These are phyloP conservation scores for Linum trigynum DNA, from an alignment of 345 rosid species.

Conservation along the genomic window DNA sequence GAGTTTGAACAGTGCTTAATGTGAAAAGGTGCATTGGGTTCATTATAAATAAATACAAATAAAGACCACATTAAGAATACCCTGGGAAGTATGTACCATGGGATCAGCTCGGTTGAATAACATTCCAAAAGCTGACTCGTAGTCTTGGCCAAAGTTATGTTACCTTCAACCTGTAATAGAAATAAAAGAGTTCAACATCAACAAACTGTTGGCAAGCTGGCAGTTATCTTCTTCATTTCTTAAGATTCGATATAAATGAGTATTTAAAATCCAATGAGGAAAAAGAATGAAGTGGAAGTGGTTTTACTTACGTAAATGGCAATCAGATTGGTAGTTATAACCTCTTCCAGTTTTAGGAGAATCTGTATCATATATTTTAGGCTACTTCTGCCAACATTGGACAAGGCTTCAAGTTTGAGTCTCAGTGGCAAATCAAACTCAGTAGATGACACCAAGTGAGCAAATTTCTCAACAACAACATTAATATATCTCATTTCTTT, in stretches of 20 bases:
- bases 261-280: not conserved
- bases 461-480: slow-evolving; percentile 49
- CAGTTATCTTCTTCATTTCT: not conserved
- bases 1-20: slow-evolving; percentile 1
- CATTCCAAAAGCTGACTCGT: slow-evolving; percentile 61
- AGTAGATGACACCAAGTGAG: slow-evolving; percentile 37
- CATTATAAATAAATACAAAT: not conserved
- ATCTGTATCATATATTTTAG: slow-evolving; percentile 46
- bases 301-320: slow-evolving; percentile 55
- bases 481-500: slow-evolving; percentile 45
- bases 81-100: slow-evolving; percentile 50
- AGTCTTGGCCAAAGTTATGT: slow-evolving; percentile 34
- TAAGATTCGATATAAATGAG: too few relatives aligned
- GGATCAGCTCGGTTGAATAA: slow-evolving; percentile 53
- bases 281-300: not conserved
- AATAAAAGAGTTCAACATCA: not conserved
- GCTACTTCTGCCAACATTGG: slow-evolving; percentile 52
- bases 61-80: slow-evolving; percentile 10
- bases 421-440: slow-evolving; percentile 41
- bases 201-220: not conserved
- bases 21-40: too few relatives aligned
- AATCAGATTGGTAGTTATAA: slow-evolving; percentile 41
- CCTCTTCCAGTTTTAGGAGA: slow-evolving; percentile 51
- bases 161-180: slow-evolving; percentile 48
- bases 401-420: slow-evolving; percentile 52